Base-by-base conservation (phyloP, 352 stramenopile genomes). In the Phytophthora sp. region DNA sequence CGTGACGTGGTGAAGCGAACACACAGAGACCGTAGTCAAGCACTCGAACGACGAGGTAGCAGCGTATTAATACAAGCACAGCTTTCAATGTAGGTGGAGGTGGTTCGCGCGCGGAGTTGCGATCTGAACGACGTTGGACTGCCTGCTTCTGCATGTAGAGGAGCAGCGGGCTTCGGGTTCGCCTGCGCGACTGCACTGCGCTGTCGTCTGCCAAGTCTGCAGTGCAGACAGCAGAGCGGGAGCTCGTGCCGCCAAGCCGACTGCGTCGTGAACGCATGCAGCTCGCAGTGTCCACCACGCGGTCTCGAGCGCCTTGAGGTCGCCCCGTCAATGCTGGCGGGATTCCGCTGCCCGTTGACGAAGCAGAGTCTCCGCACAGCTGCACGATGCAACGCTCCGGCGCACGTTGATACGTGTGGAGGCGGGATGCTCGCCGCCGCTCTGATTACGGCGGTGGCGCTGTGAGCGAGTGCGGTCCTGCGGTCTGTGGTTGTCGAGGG, bases 1-100 rank as follows among this genome's bases (percentile, higher is more conserved):
- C 38, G 74, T 88, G 50, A 80, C 72, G 50, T 87, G 58, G 57
- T 79, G 44, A 74, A 59, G 38, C n/a, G n/a, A n/a, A n/a, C n/a
- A n/a, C n/a, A n/a, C n/a, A n/a, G n/a, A n/a, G n/a, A n/a, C n/a
- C n/a, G n/a, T n/a, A n/a, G n/a, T 39, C 32, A 11, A 11, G 13
- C 32, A 39, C 13, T 39, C 32, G 32, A 39, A 39, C n/a, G n/a
- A n/a, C n/a, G n/a, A n/a, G n/a, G 1, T 39, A n/a, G 13, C 7
- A 43, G 37, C 17, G 17, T 13, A 43, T 41, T 41, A 17, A 39
- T 39, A 2, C 32, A n/a, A 20, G n/a, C 13, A n/a, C 31, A 38
- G 31, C 15, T 38, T 38, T n/a, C n/a, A n/a, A n/a, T n/a, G n/a
- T n/a, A n/a, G n/a, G n/a, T n/a, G n/a, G n/a, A n/a, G n/a, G n/a